A percentile compares a stretch with the other conserved stretches of the same genome.
Conservation (phyloP, 306 rosid species). For the Pyrus bretschneideri region DNA sequence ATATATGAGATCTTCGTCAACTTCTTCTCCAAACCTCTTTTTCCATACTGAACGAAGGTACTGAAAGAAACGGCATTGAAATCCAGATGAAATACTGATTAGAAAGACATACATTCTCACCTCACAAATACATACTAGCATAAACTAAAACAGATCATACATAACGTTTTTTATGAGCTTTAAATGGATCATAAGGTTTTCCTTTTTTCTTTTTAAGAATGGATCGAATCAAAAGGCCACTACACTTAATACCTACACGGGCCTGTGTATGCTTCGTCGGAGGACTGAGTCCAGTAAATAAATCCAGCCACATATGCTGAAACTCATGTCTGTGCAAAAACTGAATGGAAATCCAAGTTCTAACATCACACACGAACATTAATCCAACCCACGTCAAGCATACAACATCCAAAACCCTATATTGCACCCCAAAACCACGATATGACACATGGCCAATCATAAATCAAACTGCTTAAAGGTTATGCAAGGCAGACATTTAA, state of each 20-base stretch:
- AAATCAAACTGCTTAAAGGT: neutral
- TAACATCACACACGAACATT: neutral
- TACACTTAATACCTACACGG: neutral
- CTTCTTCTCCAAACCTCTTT: slow-evolving; percentile 78
- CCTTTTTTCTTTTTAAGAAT: neutral
- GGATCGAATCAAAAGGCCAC: neutral
- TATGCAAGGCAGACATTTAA: neutral
- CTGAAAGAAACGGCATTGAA: slow-evolving; percentile 32
- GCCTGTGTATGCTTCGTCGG: neutral
- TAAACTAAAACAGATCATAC: neutral
- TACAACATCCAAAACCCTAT: neutral
- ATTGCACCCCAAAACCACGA: neutral
- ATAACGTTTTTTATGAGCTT: neutral
- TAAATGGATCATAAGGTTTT: neutral
- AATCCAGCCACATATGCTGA: neutral
- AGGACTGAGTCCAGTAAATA: neutral
- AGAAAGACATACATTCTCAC: neutral
- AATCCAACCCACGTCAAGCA: neutral
- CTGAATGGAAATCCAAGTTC: neutral
- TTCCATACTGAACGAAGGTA: slow-evolving; percentile 54
- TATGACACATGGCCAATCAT: neutral
- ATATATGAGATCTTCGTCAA: slow-evolving; percentile 58
- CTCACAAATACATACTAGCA: neutral
- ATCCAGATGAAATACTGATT: neutral
- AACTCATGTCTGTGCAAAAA: neutral